Conservation (phyloP, 805 yeast genomes). For the Ogataea philodendri region DNA sequence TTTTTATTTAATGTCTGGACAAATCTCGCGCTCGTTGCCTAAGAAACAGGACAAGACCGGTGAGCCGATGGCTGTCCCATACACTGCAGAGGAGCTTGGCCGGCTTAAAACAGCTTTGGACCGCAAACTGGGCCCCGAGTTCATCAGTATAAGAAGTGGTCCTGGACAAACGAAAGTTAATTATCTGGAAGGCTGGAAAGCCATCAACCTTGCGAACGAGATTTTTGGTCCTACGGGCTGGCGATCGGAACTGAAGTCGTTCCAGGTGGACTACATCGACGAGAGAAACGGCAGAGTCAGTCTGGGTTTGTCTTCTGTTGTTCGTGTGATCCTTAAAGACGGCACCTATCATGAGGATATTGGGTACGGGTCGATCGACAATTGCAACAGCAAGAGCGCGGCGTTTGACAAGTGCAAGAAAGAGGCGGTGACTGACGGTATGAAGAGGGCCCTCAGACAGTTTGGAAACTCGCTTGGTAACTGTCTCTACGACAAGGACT, state of each 20-base stretch:
- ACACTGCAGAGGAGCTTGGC: constrained; percentile 28
- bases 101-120: constrained; percentile 32
- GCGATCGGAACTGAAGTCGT: constrained; percentile 66
- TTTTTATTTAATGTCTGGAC: constrained; percentile 8
- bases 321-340: constrained; percentile 70
- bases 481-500: constrained; percentile 77
- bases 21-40: constrained; percentile 16
- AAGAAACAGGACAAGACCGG: constrained; percentile 3
- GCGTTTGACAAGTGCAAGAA: constrained; percentile 81
- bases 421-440: constrained; percentile 82
- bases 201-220: constrained; percentile 73
- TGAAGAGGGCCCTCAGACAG: constrained; percentile 73
- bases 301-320: constrained; percentile 68
- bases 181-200: constrained; percentile 83
- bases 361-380: constrained; percentile 75
- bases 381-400: constrained; percentile 63
- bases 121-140: constrained; percentile 68
- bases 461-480: constrained; percentile 82
- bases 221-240: constrained; percentile 84
- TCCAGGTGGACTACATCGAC: constrained; percentile 70
- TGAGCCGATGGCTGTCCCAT: constrained; percentile 9
- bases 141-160: constrained; percentile 70
- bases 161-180: constrained; percentile 69
- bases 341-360: constrained; percentile 79
- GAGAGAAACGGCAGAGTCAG: constrained; percentile 55